phyloP scores from a whole-genome alignment of 257 asterid species.

The Fraxinus excelsior region DNA sequence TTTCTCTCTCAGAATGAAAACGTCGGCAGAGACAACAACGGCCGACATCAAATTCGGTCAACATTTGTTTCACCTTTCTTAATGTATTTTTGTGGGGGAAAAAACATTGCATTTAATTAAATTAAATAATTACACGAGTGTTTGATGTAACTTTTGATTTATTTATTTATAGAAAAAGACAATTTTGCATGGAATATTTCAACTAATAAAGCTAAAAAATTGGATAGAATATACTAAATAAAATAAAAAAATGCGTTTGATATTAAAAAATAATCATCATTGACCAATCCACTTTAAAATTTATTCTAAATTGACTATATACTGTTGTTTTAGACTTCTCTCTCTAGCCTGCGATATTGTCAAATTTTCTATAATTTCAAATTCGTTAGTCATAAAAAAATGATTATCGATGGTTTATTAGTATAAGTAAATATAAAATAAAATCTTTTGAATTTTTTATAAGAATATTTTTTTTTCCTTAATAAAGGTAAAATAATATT shows the following conservation, averaged over 20 bases:
- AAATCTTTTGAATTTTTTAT: too few relatives aligned
- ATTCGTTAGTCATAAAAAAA: neutral
- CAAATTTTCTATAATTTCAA: neutral
- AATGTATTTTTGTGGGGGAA: neutral
- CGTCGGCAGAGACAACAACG: neutral
- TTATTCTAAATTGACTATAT: neutral
- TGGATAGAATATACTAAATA: neutral
- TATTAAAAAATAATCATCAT: neutral
- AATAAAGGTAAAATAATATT: too few relatives aligned
- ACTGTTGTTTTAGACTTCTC: neutral
- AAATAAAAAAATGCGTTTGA: neutral
- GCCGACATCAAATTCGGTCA: constrained; percentile 1
- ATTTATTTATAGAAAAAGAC: neutral
- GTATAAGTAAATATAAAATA: too few relatives aligned
- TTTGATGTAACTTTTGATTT: neutral
- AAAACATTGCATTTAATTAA: neutral
- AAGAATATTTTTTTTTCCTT: too few relatives aligned
- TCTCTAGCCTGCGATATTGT: neutral
- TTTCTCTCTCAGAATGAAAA: neutral
- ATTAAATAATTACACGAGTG: constrained; percentile 2
- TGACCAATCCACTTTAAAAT: constrained; percentile 9
- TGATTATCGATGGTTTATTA: neutral
- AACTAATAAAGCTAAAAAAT: neutral
- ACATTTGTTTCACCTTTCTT: neutral
- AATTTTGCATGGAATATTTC: constrained; percentile 1